Evolutionary conservation across 1,284 basidiomycete genomes (phyloP), one percentile per base, ranked within the genome.

Genomic region (Austroboletus olivaceoglutinosus): DNA sequence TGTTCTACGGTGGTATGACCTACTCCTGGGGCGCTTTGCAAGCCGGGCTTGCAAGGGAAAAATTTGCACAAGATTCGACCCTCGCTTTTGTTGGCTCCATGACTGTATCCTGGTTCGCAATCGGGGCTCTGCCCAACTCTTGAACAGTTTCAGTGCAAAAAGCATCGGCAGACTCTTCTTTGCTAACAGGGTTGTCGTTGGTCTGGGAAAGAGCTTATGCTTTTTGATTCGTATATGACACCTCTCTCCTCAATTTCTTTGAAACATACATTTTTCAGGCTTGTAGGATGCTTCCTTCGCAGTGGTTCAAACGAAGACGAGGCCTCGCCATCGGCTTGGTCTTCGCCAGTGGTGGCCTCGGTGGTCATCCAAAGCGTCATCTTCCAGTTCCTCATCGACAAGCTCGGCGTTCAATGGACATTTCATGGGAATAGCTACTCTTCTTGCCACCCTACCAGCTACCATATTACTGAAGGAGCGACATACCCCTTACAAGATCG

Each of bases 291-390:
- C 62, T 65, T 27, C 67, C 67, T n/a, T 50, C 65, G 0, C 71
- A 71, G 52, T 71, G 69, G 53, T 70, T 72, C 52, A 60, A 53
- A 38, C 56, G 57, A 36, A 57, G 58, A 27, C 61, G 64, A 3
- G 70, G 70, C 21, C 56, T 69, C 4, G 67, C 71, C 10, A 70
- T 68, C 38, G 68, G 64, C n/a, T 48, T 70, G 27, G 67, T 69
- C 4, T 68, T 65, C 37, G 66, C 63, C 0, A 64, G 64, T 7
- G 68, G 64, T 23, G 70, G 69, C 16, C 48, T 70, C n/a, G 67
- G 70, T 46, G 69, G 67, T 19, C 12, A 54, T 70, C 8, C 59
- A 62, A 43, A 62, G 61, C 27, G 57, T 73, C 22, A 41, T 54
- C 31, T 59, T 65, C 34, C 60, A 70, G 42, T 41, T 57, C 13